Evolutionary conservation across 1,284 basidiomycete genomes (phyloP), one percentile per base, ranked within the genome.

Genomic region (Sporisorium reilianum): DNA sequence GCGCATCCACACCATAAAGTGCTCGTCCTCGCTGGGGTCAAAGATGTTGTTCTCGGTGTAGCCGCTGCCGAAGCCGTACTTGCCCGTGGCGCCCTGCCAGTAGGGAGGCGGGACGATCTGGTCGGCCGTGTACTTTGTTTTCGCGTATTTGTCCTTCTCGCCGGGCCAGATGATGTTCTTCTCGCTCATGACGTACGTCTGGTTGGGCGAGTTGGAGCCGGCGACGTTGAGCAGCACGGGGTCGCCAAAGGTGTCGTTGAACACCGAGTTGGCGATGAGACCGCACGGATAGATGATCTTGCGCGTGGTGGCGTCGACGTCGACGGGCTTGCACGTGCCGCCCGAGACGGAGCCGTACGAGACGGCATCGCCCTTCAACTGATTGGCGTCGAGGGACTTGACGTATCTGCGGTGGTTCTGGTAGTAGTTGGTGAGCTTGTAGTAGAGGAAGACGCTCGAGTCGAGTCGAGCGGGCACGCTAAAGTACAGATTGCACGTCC

Each of bases 1-100:
- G 67, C 96, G 90, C 97, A 99, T 99, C 97, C 97, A 99, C 79
- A 98, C 95, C 86, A 97, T 95, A 88, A 99, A 98, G 83, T 95
- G 95, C 85, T 99, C 93, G 84, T 99, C 90, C 1, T 85, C 81
- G 55, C 87, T 87, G 34, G 98, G 88, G 82, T 97, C 87, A 12
- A 94, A 95, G 36, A 92, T 89, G n/a, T 86, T 86, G 49, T 64
- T 58, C 5, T 87, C 85, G 4, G 89, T 90, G 87, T 98, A 98
- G 57, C 89, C 89, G 71, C 92, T 85, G 0, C 93, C 92, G 86
- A 88, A 97, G 25, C 77, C 76, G 40, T 64, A 81, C n/a, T 60
- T 45, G 44, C 69, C 69, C 18, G 54, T 50, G 14, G 70, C 58
- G 38, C 79, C 81, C 18, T 62, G 77, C 83, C 97, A 99, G 86